Conservation (phyloP, 2,329 filamentous ascomycete genomes). For the Fusarium sp. region DNA sequence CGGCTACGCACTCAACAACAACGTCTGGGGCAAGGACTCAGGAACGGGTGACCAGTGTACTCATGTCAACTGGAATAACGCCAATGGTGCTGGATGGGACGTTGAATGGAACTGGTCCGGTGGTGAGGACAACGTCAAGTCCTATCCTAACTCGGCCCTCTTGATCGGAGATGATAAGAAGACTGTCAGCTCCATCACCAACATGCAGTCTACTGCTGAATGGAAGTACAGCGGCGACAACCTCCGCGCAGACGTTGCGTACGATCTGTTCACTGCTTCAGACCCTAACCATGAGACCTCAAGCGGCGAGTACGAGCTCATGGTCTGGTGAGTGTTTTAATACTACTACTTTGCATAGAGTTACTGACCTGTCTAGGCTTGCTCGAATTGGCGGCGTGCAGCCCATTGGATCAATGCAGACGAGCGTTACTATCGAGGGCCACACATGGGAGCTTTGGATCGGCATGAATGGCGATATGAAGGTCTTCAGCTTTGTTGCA, state of each 20-base stretch:
- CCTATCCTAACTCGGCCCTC: slow-evolving; percentile 12
- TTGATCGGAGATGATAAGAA: not conserved
- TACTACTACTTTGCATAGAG: too few relatives aligned
- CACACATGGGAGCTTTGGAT: slow-evolving; percentile 14
- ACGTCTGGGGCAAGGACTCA: slow-evolving; percentile 11
- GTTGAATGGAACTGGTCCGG: slow-evolving; percentile 11
- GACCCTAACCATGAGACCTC: slow-evolving; percentile 5
- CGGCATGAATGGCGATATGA: slow-evolving; percentile 18
- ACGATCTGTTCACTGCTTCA: slow-evolving; percentile 16
- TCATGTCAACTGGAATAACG: slow-evolving; percentile 11
- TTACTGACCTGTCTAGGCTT: slow-evolving; percentile 4
- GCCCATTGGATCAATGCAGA: not conserved
- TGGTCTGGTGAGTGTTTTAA: slow-evolving; percentile 6
- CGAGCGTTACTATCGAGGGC: slow-evolving; percentile 3
- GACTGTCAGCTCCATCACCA: slow-evolving; percentile 7
- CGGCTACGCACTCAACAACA: slow-evolving; percentile 16
- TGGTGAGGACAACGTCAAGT: slow-evolving; percentile 5
- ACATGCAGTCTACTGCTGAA: slow-evolving; percentile 15
- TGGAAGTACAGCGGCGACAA: slow-evolving; percentile 15
- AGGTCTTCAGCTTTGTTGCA: slow-evolving; percentile 22
- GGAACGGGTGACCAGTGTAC: slow-evolving; percentile 14
- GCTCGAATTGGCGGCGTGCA: slow-evolving; percentile 1
- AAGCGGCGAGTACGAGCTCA: slow-evolving; percentile 15
- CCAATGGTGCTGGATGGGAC: slow-evolving; percentile 16
- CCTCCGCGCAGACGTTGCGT: slow-evolving; percentile 10